These are phyloP conservation scores for Anaeramoeba flamelloides DNA, from an alignment of 78 protist species.

Conservation along the genomic window DNA sequence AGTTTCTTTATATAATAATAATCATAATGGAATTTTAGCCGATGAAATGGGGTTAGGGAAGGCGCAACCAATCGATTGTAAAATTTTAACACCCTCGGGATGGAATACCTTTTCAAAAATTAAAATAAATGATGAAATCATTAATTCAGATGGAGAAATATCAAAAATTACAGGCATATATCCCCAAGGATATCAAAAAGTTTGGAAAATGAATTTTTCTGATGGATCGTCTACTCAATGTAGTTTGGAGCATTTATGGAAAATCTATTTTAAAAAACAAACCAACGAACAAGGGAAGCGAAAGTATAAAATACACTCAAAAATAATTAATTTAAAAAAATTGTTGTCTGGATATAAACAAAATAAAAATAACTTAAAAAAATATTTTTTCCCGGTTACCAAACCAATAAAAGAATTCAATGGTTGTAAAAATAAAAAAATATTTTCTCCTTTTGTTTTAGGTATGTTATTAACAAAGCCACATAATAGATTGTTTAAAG, in stretches of 20 bases:
- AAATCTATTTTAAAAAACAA: no score
- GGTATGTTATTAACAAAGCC: no score
- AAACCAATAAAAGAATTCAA: no score
- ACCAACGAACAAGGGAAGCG: no score
- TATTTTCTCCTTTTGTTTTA: no score
- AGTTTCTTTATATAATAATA: not conserved
- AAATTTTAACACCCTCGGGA: not conserved
- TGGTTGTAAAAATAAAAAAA: no score
- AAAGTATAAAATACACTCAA: no score
- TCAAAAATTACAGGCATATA: not conserved
- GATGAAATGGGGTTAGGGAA: constrained; percentile 1
- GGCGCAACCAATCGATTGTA: not conserved
- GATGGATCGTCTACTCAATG: not conserved
- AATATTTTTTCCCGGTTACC: no score
- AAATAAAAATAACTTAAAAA: no score
- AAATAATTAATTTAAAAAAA: no score
- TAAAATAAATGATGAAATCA: not conserved
- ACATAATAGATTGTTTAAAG: no score
- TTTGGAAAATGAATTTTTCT: not conserved
- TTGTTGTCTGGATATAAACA: no score
- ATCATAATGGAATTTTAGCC: not conserved
- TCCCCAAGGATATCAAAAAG: not conserved
- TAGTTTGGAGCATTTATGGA: not conserved
- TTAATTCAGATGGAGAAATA: not conserved
- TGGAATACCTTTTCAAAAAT: not conserved